Base-by-base conservation (phyloP, 768 basidiomycete species). In the Rhodotorula kratochvilovae region DNA sequence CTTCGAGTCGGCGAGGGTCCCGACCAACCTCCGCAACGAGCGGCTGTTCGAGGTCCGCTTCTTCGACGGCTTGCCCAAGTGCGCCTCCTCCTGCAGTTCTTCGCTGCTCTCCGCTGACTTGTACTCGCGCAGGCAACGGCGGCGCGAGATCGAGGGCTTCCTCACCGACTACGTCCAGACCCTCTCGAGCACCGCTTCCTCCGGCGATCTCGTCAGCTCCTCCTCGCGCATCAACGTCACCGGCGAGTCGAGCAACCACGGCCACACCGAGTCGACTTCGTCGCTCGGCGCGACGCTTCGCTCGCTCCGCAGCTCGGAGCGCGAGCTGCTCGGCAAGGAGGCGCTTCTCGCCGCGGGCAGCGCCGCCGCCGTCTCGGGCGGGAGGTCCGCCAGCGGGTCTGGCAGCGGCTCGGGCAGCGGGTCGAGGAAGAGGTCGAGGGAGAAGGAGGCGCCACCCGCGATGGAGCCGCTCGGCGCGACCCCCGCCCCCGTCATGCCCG, bases 1-100 rank as follows among this genome's bases (percentile, higher is more conserved):
- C 16, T 55, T 60, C 55, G 71, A 72, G 46, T 48, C 63, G 1
- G 67, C 59, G 5, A 29, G 64, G 10, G 58, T 68, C 0, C 71
- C 71, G 17, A 56, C 21, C 3, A 55, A 51, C 27, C 55, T 72
- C 25, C 46, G 61, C 31, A 50, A 64, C 16, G 71, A 72, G 46
- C 67, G 71, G 2, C 33, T 72, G 27, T 72, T 72, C 59, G 71
- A 72, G 42, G 59, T 72, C 17, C 67, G 71, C 35, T 72, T 65
- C 48, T 64, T 66, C 33, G 53, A 72, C 7, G 67, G 67, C 0
- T 55, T 72, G 29, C 67, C 67, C 33, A 65, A 68, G 71, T 72
- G 29, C 43, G 66, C 43, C 21, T 31, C 25, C 35, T 16, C n/a
- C 11, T 23, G 8, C 27, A 17, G 7, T 5, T 8, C 33, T 16